Evolutionary conservation across 2,329 filamentous ascomycete species (phyloP).

Genomic region (Trichoderma sp.): DNA sequence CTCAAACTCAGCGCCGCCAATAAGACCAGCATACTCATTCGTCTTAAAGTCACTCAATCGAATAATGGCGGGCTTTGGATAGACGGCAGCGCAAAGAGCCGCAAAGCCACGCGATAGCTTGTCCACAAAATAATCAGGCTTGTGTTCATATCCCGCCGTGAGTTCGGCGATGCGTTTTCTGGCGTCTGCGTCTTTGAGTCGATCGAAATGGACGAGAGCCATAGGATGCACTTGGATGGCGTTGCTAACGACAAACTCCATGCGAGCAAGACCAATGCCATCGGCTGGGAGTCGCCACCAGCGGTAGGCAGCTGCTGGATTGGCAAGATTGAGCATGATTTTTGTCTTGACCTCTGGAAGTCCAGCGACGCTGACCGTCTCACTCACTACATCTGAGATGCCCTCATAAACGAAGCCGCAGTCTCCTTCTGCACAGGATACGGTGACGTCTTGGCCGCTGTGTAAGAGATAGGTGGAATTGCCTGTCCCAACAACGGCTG

Average conservation of each 20-base stretch:
- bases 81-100: constrained; percentile 39
- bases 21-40: constrained; percentile 42
- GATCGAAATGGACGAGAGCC: constrained; percentile 39
- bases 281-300: constrained; percentile 43
- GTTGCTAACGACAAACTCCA: constrained; percentile 44
- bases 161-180: constrained; percentile 32
- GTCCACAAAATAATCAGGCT: constrained; percentile 43
- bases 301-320: constrained; percentile 40
- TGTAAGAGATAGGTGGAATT: constrained; percentile 40
- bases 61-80: constrained; percentile 41
- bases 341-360: constrained; percentile 32
- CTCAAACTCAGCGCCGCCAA: constrained; percentile 43
- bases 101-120: constrained; percentile 40
- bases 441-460: constrained; percentile 40
- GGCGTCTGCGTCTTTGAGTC: constrained; percentile 32
- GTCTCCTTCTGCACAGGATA: constrained; percentile 42
- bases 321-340: constrained; percentile 42
- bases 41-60: constrained; percentile 45
- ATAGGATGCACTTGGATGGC: constrained; percentile 40
- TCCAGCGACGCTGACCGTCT: constrained; percentile 33
- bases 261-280: constrained; percentile 43
- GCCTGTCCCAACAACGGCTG: constrained; percentile 40
- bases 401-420: constrained; percentile 41
- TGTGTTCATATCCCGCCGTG: constrained; percentile 35
- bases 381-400: constrained; percentile 35